A percentile compares a stretch with the other conserved stretches of the same genome.
Evolutionary conservation across 2,329 filamentous ascomycete genomes (phyloP).

Genomic region (Triangularia setosa): DNA sequence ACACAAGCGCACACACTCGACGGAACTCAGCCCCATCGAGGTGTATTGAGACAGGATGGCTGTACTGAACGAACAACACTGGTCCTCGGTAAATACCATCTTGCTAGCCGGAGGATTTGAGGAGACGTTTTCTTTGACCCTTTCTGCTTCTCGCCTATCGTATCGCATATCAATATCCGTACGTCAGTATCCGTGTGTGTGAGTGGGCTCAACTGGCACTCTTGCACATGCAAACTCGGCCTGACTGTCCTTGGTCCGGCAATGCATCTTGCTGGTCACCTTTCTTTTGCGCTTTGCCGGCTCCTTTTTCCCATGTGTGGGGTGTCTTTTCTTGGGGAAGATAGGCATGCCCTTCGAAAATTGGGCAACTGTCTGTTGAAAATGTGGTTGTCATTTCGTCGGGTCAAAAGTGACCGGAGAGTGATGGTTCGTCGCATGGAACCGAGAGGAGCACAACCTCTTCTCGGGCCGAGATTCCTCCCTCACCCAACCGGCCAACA

Average conservation of each 20-base stretch:
- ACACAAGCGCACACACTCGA: too few relatives aligned
- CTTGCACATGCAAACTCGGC: background rate
- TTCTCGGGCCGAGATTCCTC: background rate
- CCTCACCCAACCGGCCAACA: background rate
- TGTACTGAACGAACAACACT: background rate
- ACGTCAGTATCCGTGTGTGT: background rate
- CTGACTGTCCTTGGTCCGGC: background rate
- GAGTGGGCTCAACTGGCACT: background rate
- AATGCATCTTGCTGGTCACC: background rate
- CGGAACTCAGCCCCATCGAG: background rate
- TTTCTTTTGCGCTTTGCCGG: background rate
- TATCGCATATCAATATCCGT: background rate
- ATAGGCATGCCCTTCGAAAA: background rate
- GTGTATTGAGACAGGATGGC: background rate
- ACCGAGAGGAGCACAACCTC: background rate
- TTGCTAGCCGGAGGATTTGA: background rate
- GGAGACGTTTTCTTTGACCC: background rate
- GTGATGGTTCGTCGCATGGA: background rate
- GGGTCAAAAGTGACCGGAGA: background rate
- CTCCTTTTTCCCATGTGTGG: background rate
- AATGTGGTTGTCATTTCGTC: too few relatives aligned
- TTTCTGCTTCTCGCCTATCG: background rate
- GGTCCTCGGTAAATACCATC: background rate
- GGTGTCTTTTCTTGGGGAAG: background rate
- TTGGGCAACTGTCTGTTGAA: background rate